Base-by-base conservation (phyloP, 2,329 filamentous ascomycete species). In the Leptodontidium sp. region DNA sequence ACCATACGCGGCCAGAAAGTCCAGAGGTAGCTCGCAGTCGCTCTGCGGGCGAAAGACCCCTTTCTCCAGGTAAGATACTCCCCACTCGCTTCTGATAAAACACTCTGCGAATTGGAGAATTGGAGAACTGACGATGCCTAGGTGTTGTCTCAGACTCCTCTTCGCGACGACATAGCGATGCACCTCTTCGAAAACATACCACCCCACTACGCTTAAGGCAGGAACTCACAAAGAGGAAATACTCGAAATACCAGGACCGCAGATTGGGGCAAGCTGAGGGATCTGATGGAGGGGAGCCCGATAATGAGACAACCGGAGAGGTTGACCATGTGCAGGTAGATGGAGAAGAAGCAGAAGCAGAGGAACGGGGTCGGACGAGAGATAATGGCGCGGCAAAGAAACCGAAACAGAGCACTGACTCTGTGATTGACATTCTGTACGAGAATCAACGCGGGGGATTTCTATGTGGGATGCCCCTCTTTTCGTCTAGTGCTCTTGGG, bases 401-500 rank as follows among this genome's bases (percentile, higher is more conserved):
- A 65, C 58, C 55, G 66, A 61, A 61, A 79, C 50, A 78, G 79
- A 73, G 80, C 68, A 81, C 77, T 71, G 85, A 82, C 78, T 83
- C 84, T 2, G 90, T 87, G 35, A 89, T 98, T 70, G 96, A 99
- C 72, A 87, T 98, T 5, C 84, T 99, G 0, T 98, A 97, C 80
- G 96, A 99, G 79, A 99, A 99, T 77, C 93, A 99, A 81, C 88
- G 96, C 67, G 96, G 96, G 12, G 90, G 89, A 49, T 97, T 98
- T 77, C 84, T 97, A 70, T 98, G 95, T 76, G 95, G 96, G 35
- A 87, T 94, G 14, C 90, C 94, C 0, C 86, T 97, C n/a, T 99
- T 98, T 83, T 97, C 94, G 0, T 87, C 89, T 8, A 91, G 90
- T 71, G 95, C 94, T 1, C 86, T 99, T 0, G 89, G 97, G 45